These are phyloP conservation scores for Butyriboletus loyo DNA, from an alignment of 768 basidiomycete genomes.

Conservation along the genomic window DNA sequence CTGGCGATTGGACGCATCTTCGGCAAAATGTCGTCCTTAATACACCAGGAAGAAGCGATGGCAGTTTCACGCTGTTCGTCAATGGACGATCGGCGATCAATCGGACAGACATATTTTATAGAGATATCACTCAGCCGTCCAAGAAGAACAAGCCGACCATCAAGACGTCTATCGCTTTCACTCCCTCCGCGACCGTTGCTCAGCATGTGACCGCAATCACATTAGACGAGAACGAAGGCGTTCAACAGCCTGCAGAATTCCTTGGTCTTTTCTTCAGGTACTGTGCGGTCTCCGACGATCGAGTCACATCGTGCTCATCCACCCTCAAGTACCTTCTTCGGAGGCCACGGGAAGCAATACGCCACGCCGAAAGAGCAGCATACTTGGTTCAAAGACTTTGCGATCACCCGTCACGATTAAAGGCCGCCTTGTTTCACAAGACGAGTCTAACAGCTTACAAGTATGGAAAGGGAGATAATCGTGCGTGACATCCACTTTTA, in stretches of 20 bases:
- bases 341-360: constrained; percentile 63
- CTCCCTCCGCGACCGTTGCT: not conserved
- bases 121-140: constrained; percentile 34
- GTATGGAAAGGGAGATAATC: not conserved
- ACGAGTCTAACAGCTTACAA: not conserved
- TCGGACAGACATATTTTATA: constrained; percentile 60
- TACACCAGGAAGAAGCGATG: constrained; percentile 69
- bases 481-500: not conserved
- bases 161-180: constrained; percentile 6
- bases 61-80: constrained; percentile 61
- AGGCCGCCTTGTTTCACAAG: not conserved
- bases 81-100: constrained; percentile 54
- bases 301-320: not conserved
- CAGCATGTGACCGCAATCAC: not conserved
- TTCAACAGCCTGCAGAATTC: constrained; percentile 24
- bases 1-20: constrained; percentile 70
- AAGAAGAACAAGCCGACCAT: not conserved
- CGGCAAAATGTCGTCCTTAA: constrained; percentile 70
- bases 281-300: not conserved
- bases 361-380: constrained; percentile 75
- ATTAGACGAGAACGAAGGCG: not conserved
- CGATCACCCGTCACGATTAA: constrained; percentile 36
- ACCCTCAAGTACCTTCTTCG: constrained; percentile 60
- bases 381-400: constrained; percentile 72
- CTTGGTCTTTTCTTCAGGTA: constrained; percentile 76